Percentiles rank a stretch among this genome's conserved stretches.
Conservation (phyloP, 495 filamentous ascomycete genomes). For the Tuber aestivum region DNA sequence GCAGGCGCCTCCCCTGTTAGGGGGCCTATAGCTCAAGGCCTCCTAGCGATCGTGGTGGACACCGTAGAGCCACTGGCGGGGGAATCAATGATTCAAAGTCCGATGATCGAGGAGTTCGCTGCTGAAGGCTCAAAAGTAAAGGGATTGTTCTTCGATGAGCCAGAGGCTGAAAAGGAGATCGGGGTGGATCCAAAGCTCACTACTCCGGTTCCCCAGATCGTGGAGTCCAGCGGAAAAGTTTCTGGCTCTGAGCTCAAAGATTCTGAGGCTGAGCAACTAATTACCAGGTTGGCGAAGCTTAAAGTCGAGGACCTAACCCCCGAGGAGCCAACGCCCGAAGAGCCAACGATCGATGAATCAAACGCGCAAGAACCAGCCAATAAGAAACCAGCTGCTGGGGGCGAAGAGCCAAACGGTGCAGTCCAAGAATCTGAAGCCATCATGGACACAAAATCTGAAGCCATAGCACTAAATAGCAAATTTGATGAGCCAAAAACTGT, state of each 20-base stretch:
- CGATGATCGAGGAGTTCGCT: neutral
- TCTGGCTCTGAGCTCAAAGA: constrained; percentile 1
- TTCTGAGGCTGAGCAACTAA: constrained; percentile 13
- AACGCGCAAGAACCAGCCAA: neutral
- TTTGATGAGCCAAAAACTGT: constrained; percentile 13
- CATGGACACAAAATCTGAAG: constrained; percentile 5
- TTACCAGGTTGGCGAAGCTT: neutral
- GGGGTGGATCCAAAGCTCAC: neutral
- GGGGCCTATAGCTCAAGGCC: neutral
- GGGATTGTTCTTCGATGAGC: neutral
- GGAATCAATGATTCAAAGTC: neutral
- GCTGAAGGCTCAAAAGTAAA: neutral
- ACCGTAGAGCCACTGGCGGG: neutral
- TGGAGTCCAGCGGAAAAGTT: constrained; percentile 13
- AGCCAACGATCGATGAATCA: neutral
- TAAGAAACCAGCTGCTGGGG: neutral
- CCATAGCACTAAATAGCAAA: constrained; percentile 9
- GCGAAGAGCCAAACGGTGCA: neutral
- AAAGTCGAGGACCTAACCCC: neutral
- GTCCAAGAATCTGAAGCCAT: neutral
- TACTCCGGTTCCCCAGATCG: neutral
- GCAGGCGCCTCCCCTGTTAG: neutral
- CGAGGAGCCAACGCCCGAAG: neutral
- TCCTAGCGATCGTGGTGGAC: neutral
- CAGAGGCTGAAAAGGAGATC: neutral